These are phyloP conservation scores for Scleromitrula shiraiana DNA, from an alignment of 2,329 filamentous ascomycete genomes.

Conservation along the genomic window DNA sequence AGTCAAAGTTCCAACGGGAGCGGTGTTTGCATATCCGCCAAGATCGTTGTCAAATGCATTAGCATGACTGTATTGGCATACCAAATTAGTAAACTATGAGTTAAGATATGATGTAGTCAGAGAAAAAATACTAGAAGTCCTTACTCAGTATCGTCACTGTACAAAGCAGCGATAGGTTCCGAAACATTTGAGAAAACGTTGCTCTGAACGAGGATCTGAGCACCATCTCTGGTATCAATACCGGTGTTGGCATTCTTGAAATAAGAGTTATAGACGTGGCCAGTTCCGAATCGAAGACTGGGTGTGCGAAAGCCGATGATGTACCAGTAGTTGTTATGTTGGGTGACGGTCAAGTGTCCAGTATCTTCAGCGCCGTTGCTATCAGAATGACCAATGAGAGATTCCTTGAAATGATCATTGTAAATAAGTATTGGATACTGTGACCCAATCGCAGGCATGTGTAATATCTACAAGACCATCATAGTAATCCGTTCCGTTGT, in stretches of 20 bases:
- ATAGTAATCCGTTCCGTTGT: constrained; percentile 35
- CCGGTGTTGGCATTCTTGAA: constrained; percentile 39
- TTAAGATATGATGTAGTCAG: too few relatives aligned
- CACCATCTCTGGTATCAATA: constrained; percentile 49
- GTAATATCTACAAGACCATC: constrained; percentile 39
- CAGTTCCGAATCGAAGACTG: constrained; percentile 57
- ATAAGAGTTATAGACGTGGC: constrained; percentile 44
- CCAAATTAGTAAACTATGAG: too few relatives aligned
- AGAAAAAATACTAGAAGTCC: not conserved
- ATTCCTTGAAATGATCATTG: constrained; percentile 34
- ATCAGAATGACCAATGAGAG: constrained; percentile 26
- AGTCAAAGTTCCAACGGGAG: constrained; percentile 40
- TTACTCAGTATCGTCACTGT: constrained; percentile 13
- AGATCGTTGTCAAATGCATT: constrained; percentile 39
- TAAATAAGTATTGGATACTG: constrained; percentile 36
- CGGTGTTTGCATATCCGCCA: constrained; percentile 39
- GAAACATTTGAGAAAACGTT: constrained; percentile 38
- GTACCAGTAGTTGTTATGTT: constrained; percentile 22
- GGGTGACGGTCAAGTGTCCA: constrained; percentile 24
- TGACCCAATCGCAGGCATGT: constrained; percentile 37
- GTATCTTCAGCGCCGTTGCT: constrained; percentile 23
- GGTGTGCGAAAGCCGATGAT: constrained; percentile 34
- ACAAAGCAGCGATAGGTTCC: constrained; percentile 26
- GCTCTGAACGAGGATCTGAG: constrained; percentile 51
- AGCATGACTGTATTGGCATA: constrained; percentile 23